Evolutionary conservation across 768 basidiomycete species (phyloP).

Genomic region (Phaffia tasmanica): DNA sequence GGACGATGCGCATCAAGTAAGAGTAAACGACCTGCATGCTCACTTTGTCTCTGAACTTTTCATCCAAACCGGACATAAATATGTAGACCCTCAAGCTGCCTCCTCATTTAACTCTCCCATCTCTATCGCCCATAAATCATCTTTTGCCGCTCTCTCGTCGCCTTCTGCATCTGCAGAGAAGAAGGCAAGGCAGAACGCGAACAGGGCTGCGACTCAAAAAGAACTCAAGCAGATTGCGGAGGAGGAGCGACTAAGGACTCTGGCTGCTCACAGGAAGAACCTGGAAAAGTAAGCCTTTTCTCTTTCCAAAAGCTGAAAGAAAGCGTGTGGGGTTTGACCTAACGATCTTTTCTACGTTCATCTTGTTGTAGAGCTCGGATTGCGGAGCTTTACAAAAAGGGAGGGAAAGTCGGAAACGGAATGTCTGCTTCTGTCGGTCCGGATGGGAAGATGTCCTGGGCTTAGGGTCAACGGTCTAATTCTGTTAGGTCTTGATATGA

Average conservation of each 20-base stretch:
- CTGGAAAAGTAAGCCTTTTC: slow-evolving; percentile 14
- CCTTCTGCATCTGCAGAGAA: slow-evolving; percentile 9
- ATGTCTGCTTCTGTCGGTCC: slow-evolving; percentile 10
- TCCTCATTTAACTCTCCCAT: neutral
- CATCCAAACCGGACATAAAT: neutral
- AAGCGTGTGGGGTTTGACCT: neutral
- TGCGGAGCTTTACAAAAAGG: slow-evolving; percentile 13
- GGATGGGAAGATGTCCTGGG: slow-evolving; percentile 14
- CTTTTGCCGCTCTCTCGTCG: neutral
- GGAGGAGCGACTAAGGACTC: slow-evolving; percentile 13
- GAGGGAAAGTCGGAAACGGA: slow-evolving; percentile 2
- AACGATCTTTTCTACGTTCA: neutral
- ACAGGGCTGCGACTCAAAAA: slow-evolving; percentile 11
- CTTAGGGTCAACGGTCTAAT: neutral
- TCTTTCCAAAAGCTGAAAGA: neutral
- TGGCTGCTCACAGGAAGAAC: slow-evolving; percentile 12
- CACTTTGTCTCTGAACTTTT: neutral
- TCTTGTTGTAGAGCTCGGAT: slow-evolving; percentile 6
- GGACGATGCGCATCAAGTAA: neutral
- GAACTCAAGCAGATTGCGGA: slow-evolving; percentile 13
- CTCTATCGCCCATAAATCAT: neutral
- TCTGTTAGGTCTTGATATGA: no score
- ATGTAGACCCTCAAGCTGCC: neutral
- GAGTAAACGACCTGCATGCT: neutral
- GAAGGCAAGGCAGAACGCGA: slow-evolving; percentile 16